A percentile compares a stretch with the other conserved stretches of the same genome.
These are phyloP conservation scores for Candida gorgasii DNA, from an alignment of 805 yeast species.

Conservation along the genomic window DNA sequence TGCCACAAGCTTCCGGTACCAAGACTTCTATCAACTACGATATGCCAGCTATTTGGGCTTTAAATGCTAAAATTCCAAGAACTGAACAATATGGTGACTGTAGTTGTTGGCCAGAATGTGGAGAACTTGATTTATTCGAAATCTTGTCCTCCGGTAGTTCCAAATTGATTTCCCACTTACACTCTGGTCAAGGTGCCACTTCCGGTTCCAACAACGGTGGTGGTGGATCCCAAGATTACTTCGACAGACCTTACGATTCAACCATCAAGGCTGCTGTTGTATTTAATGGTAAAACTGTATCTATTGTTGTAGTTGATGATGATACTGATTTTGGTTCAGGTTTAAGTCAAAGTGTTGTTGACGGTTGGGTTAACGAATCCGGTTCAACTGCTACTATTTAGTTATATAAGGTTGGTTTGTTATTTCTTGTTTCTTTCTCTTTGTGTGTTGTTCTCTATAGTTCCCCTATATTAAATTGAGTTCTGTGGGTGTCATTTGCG, in stretches of 20 bases:
- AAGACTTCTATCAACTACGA: conserved; percentile 62
- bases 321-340: conserved; percentile 45
- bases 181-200: conserved; percentile 59
- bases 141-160: conserved; percentile 73
- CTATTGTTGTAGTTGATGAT: conserved; percentile 60
- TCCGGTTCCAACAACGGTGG: conserved; percentile 50
- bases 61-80: conserved; percentile 95
- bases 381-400: conserved; percentile 41
- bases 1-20: conserved; percentile 71
- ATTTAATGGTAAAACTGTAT: conserved; percentile 59
- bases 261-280: conserved; percentile 89
- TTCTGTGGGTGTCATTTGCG: too few species aligned
- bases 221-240: conserved; percentile 87
- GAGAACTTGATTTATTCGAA: conserved; percentile 96
- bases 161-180: conserved; percentile 78
- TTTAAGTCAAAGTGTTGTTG: conserved; percentile 48
- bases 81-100: conserved; percentile 93
- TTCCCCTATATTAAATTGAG: too few species aligned
- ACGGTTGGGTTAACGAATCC: conserved; percentile 52
- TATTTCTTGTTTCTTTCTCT: too few species aligned
- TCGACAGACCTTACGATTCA: conserved; percentile 75
- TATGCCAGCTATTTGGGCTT: conserved; percentile 98
- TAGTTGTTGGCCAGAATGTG: conserved; percentile 97
- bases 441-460: too few species aligned
- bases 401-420: conserved; percentile 6